Evolutionary conservation across 768 basidiomycete species (phyloP).

Genomic region (Mycena galopus): DNA sequence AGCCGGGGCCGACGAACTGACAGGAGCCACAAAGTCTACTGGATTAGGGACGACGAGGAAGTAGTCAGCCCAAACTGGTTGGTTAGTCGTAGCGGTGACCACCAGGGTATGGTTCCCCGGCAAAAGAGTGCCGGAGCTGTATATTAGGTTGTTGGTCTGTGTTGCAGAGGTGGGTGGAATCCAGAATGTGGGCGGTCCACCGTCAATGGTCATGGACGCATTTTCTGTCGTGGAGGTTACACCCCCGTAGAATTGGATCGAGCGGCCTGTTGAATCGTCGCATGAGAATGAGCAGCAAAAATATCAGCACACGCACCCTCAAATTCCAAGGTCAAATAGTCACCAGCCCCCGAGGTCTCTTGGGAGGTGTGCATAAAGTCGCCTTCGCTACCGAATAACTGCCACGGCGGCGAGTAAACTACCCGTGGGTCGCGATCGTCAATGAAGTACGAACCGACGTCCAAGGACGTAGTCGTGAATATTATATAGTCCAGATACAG

Average conservation of each 20-base stretch:
- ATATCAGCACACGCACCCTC: background rate
- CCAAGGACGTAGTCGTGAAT: conserved; percentile 3
- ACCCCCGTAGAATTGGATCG: conserved; percentile 17
- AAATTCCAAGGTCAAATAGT: background rate
- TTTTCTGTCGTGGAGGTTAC: background rate
- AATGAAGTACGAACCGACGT: background rate
- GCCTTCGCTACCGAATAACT: background rate
- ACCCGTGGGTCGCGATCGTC: conserved; percentile 17
- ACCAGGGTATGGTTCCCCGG: conserved; percentile 11
- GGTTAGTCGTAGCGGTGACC: conserved; percentile 10
- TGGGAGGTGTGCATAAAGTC: conserved; percentile 27
- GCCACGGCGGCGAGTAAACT: conserved; percentile 2
- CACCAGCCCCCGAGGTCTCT: background rate
- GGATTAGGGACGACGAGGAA: conserved; percentile 13
- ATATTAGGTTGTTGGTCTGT: conserved; percentile 21
- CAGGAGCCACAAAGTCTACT: background rate
- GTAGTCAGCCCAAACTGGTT: conserved; percentile 13
- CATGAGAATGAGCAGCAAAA: background rate
- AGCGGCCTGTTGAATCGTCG: background rate
- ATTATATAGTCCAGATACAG: conserved; percentile 20
- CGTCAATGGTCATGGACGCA: conserved; percentile 11
- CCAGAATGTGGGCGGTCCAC: background rate
- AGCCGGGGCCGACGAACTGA: background rate
- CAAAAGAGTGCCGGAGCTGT: background rate
- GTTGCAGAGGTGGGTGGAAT: background rate